These are phyloP conservation scores for Galerina marginata DNA, from an alignment of 768 basidiomycete species.

Conservation along the genomic window DNA sequence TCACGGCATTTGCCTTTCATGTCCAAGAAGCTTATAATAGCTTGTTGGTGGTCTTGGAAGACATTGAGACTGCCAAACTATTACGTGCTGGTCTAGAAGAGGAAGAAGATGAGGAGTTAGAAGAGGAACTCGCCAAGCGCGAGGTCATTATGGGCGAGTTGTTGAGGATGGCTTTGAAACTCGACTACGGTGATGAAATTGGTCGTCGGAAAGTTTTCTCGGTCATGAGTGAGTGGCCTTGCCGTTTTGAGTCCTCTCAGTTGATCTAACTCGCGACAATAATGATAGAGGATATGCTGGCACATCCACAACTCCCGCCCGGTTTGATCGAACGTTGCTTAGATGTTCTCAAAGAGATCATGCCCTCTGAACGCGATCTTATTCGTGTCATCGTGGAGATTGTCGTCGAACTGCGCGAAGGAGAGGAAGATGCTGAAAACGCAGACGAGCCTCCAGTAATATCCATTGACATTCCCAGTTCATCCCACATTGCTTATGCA, in stretches of 20 bases:
- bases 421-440: conserved; percentile 35
- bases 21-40: conserved; percentile 83
- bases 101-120: conserved; percentile 53
- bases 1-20: conserved; percentile 88
- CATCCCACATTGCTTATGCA: not conserved
- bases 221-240: conserved; percentile 72
- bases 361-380: conserved; percentile 72
- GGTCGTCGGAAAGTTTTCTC: conserved; percentile 90
- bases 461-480: not conserved
- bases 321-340: conserved; percentile 79
- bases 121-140: conserved; percentile 64
- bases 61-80: conserved; percentile 42
- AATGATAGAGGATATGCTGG: conserved; percentile 80
- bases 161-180: conserved; percentile 76
- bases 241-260: not conserved
- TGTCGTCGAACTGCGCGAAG: conserved; percentile 41
- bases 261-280: not conserved
- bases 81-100: conserved; percentile 36
- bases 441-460: conserved; percentile 27
- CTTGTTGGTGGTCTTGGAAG: conserved; percentile 46
- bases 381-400: conserved; percentile 44
- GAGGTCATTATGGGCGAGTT: conserved; percentile 85
- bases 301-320: conserved; percentile 81
- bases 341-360: conserved; percentile 84
- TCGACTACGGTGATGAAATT: conserved; percentile 95